Evolutionary conservation across 805 yeast genomes (phyloP), one percentile per base, ranked within the genome.

Genomic region (Metschnikowia baotianmanensis): DNA sequence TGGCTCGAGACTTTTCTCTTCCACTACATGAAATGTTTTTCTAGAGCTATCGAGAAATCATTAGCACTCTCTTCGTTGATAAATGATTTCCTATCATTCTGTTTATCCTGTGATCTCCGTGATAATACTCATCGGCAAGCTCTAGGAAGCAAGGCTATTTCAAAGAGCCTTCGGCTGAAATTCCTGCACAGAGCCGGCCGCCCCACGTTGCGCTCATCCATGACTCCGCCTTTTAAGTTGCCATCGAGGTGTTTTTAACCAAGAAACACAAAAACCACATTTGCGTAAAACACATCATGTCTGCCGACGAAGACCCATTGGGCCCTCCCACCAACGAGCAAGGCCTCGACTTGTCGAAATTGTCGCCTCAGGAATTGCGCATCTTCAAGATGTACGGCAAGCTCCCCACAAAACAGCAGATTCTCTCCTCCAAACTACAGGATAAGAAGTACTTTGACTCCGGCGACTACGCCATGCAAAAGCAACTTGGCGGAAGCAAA

Each of bases 401-500:
- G 58, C 67, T 89, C 36, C 97, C 96, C 18, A 77, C 89, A 20
- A 82, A 79, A 42, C 82, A 83, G 42, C 95, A 88, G 48, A 69
- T 89, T 16, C 70, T 89, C 37, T 74, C 83, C 37, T 78, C 83
- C 46, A 86, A 84, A 58, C 67, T 86, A 53, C 86, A 85, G 62
- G 96, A 89, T 49, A 78, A 96, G 54, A 90, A 88, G 67, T 89
- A 85, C 62, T 90, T 89, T 56, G 97, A 89, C 58, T 84, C 95
- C 47, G 96, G 96, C 8, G 97, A 89, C 63, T 89, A 89, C 62
- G 96, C 96, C 9, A 76, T 89, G 75, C 85, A 80, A 42, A 69
- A 69, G 43, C 76, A 69, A 51, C 51, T 63, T 23, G 73, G 69
- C 5, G 57, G 56, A 6, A 50, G 50, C 28, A 56, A 56, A 35